phyloP scores from a whole-genome alignment of 306 rosid genomes.

The Calophaca sinica region DNA sequence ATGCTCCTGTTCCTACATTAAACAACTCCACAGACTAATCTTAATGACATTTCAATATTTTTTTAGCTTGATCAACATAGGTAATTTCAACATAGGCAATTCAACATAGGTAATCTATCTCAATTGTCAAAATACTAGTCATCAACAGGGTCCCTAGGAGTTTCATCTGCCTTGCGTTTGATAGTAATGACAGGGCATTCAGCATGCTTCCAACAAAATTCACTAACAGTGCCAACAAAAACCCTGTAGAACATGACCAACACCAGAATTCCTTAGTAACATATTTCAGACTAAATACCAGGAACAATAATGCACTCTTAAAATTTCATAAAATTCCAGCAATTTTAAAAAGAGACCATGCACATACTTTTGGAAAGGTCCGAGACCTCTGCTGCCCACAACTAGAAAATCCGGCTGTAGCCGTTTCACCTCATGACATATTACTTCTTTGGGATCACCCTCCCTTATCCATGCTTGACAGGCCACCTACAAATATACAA shows the following conservation, averaged over 20 bases:
- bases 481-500: slow-evolving; percentile 58
- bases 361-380: slow-evolving; percentile 89
- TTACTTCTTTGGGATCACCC: slow-evolving; percentile 89
- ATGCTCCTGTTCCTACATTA: slow-evolving; percentile 9
- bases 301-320: slow-evolving; percentile 1
- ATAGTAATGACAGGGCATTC: slow-evolving; percentile 95
- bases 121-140: slow-evolving; percentile 61
- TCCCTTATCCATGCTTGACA: slow-evolving; percentile 86
- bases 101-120: slow-evolving; percentile 19
- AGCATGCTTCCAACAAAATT: slow-evolving; percentile 91
- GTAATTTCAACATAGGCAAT: too few relatives aligned
- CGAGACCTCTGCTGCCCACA: slow-evolving; percentile 94
- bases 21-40: slow-evolving; percentile 39
- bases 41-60: neutral
- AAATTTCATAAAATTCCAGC: neutral
- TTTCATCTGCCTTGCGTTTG: slow-evolving; percentile 83
- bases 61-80: neutral
- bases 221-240: slow-evolving; percentile 97
- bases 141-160: slow-evolving; percentile 94
- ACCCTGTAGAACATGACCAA: slow-evolving; percentile 66
- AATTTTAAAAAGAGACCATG: neutral
- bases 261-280: slow-evolving; percentile 23
- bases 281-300: slow-evolving; percentile 2
- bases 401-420: slow-evolving; percentile 82
- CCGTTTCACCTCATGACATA: slow-evolving; percentile 80